These are phyloP conservation scores for Saccharomyces hybrid DNA, from an alignment of 1,139 yeast species.

Conservation along the genomic window DNA sequence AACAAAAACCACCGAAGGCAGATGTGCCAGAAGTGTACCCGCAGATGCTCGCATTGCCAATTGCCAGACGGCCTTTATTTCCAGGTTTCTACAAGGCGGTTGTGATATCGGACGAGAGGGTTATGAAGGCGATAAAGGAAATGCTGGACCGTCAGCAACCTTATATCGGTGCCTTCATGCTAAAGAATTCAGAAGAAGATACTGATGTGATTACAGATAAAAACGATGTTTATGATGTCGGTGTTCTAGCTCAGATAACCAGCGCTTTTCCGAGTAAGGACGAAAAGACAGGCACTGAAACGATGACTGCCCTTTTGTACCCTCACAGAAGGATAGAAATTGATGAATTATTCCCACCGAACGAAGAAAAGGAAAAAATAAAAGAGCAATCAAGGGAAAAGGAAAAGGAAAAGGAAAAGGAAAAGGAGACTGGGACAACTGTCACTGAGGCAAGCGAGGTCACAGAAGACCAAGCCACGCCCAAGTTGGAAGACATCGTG, in stretches of 20 bases:
- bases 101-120: constrained; percentile 72
- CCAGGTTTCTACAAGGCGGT: constrained; percentile 67
- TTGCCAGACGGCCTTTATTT: constrained; percentile 52
- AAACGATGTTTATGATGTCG: constrained; percentile 66
- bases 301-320: constrained; percentile 56
- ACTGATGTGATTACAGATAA: constrained; percentile 61
- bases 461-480: constrained; percentile 3
- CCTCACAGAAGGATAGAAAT: constrained; percentile 76
- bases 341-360: constrained; percentile 61
- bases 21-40: constrained; percentile 45
- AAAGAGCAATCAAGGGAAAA: constrained; percentile 4
- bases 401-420: constrained; percentile 11
- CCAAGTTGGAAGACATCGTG: constrained; percentile 10
- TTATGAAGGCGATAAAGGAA: constrained; percentile 72
- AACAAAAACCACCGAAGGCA: background rate
- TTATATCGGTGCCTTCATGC: constrained; percentile 77
- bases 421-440: constrained; percentile 20
- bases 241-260: constrained; percentile 79
- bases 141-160: constrained; percentile 69
- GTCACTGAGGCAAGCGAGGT: background rate
- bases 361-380: background rate
- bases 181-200: constrained; percentile 64
- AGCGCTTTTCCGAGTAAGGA: constrained; percentile 53
- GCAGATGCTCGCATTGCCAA: constrained; percentile 52
- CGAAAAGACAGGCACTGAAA: constrained; percentile 51